Conservation (phyloP, 164 flowering plant genomes). For the Litsea cubeba region DNA sequence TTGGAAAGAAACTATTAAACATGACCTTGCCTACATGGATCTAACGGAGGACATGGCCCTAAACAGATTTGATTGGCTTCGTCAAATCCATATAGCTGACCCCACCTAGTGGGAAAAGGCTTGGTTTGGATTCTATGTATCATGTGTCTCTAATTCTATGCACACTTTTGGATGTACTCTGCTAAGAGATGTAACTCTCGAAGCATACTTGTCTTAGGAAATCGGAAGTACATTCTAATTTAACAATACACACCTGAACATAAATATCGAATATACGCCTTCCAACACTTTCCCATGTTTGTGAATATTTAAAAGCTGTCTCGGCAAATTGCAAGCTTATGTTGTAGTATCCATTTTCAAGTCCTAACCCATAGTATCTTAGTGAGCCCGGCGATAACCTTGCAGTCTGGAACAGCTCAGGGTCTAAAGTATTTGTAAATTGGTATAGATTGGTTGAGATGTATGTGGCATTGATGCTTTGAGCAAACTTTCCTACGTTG, state of each 20-base stretch:
- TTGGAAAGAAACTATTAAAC: too few relatives aligned
- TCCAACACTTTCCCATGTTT: conserved; percentile 60
- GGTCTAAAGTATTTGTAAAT: conserved; percentile 43
- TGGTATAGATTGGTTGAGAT: conserved; percentile 24
- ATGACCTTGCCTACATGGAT: too few relatives aligned
- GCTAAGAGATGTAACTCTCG: not conserved
- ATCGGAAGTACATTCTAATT: not conserved
- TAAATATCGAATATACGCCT: conserved; percentile 76
- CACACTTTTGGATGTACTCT: not conserved
- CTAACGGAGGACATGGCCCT: too few relatives aligned
- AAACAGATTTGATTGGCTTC: too few relatives aligned
- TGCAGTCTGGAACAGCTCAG: conserved; percentile 67
- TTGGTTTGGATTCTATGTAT: too few relatives aligned
- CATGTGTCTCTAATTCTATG: not conserved
- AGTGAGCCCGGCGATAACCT: conserved; percentile 72
- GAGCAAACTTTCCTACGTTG: conserved; percentile 54
- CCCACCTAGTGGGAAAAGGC: too few relatives aligned
- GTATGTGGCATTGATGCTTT: conserved; percentile 29
- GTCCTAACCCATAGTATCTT: conserved; percentile 83
- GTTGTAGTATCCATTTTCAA: conserved; percentile 75
- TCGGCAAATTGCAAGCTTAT: conserved; percentile 71
- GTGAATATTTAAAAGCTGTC: conserved; percentile 22
- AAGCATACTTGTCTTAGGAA: too few relatives aligned
- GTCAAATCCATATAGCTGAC: too few relatives aligned
- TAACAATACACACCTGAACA: conserved; percentile 55